phyloP scores from a whole-genome alignment of 2,329 filamentous ascomycete species.

The Phialophora chinensis region DNA sequence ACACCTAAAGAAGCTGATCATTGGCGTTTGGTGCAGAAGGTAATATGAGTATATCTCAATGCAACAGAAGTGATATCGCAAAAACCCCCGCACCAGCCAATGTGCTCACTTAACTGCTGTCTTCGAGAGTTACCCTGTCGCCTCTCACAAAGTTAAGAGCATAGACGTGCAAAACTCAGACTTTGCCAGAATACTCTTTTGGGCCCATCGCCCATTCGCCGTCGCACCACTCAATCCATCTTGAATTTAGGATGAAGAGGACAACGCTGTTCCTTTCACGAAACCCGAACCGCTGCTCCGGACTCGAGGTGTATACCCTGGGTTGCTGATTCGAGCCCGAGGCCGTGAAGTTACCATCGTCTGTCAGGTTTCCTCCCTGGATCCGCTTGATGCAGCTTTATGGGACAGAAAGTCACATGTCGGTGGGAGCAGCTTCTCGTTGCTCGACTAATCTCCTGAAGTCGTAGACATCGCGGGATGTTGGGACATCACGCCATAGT shows the following conservation, averaged over 20 bases:
- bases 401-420: background rate
- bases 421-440: background rate
- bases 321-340: background rate
- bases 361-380: background rate
- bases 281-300: background rate
- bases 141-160: background rate
- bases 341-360: background rate
- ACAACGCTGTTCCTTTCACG: background rate
- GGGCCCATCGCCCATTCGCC: background rate
- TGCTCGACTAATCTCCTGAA: background rate
- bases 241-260: background rate
- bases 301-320: background rate
- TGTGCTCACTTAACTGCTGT: background rate
- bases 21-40: background rate
- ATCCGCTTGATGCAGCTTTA: background rate
- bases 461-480: background rate
- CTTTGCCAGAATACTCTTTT: background rate
- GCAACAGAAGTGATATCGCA: background rate
- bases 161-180: background rate
- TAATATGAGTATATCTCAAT: background rate
- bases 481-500: background rate
- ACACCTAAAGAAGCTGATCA: background rate
- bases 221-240: background rate
- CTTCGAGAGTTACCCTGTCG: background rate
- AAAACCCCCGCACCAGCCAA: background rate